These are phyloP conservation scores for Microstroma glucosiphilum DNA, from an alignment of 1,284 basidiomycete genomes.

Conservation along the genomic window DNA sequence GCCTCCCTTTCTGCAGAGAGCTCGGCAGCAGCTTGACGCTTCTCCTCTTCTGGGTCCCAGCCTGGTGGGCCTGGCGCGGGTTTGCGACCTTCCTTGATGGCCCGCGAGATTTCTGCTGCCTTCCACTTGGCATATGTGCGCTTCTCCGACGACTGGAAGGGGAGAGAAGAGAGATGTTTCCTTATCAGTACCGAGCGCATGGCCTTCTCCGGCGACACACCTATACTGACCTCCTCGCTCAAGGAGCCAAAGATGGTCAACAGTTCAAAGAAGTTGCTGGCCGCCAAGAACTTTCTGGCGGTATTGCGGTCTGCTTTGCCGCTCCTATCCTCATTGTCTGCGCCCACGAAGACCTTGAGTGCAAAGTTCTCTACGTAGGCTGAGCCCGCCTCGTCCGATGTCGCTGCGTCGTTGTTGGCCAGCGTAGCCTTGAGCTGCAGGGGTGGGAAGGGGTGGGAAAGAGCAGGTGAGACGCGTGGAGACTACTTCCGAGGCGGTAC, in stretches of 20 bases:
- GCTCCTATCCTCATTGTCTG: slow-evolving; percentile 82
- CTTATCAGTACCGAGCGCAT: slow-evolving; percentile 33
- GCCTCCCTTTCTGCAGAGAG: slow-evolving; percentile 14
- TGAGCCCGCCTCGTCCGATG: slow-evolving; percentile 68
- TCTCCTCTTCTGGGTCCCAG: slow-evolving; percentile 24
- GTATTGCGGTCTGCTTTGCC: slow-evolving; percentile 72
- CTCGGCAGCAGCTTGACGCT: slow-evolving; percentile 5
- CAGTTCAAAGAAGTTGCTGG: slow-evolving; percentile 77
- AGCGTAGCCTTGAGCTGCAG: slow-evolving; percentile 67
- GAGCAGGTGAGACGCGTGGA: slow-evolving; percentile 11
- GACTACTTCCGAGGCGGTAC: background rate
- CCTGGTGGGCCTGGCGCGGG: slow-evolving; percentile 33
- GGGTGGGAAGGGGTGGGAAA: background rate
- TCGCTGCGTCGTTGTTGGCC: slow-evolving; percentile 70
- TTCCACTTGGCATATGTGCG: slow-evolving; percentile 88
- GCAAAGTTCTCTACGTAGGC: slow-evolving; percentile 94
- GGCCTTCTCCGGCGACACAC: slow-evolving; percentile 9
- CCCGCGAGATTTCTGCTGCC: slow-evolving; percentile 78
- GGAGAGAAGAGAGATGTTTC: slow-evolving; percentile 24
- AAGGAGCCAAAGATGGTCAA: slow-evolving; percentile 64
- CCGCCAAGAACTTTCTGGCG: slow-evolving; percentile 79
- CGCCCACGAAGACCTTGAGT: slow-evolving; percentile 72
- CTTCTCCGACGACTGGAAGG: slow-evolving; percentile 64
- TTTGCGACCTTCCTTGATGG: slow-evolving; percentile 65
- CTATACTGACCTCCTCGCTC: slow-evolving; percentile 40